phyloP scores from a whole-genome alignment of 352 stramenopile species.

The Poterioochromonas sp. region DNA sequence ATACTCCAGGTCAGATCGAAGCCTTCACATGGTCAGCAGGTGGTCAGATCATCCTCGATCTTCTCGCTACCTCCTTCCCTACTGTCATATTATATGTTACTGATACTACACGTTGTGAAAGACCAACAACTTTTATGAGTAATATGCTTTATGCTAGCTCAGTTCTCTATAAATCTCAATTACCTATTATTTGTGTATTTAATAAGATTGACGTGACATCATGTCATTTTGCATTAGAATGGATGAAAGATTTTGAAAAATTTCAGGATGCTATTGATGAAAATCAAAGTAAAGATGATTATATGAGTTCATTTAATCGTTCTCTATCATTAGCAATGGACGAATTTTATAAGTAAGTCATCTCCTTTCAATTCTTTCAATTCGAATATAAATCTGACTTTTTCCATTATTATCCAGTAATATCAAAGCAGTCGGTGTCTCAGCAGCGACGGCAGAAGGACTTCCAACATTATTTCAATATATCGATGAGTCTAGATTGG shows the following conservation, averaged over 20 bases:
- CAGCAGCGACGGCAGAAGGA: conserved; percentile 83
- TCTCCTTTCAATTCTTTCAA: conserved; percentile 52
- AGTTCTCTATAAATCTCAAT: conserved; percentile 93
- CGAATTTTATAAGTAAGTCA: conserved; percentile 52
- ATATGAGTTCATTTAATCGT: conserved; percentile 78
- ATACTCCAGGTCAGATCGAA: conserved; percentile 98
- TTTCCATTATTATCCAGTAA: conserved; percentile 90
- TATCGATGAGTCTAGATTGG: conserved; percentile 66
- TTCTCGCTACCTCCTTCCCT: conserved; percentile 87
- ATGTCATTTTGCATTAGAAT: conserved; percentile 74
- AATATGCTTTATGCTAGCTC: conserved; percentile 99
- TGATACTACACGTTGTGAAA: conserved; percentile 88
- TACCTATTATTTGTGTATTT: conserved; percentile 93
- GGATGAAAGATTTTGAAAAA: conserved; percentile 97
- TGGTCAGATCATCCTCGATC: conserved; percentile 93
- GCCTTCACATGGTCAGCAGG: conserved; percentile 99
- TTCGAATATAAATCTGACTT: conserved; percentile 59
- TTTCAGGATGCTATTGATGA: conserved; percentile 91
- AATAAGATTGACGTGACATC: conserved; percentile 71
- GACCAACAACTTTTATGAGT: conserved; percentile 97
- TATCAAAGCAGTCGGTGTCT: conserved; percentile 82
- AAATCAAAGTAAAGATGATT: conserved; percentile 59
- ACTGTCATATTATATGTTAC: conserved; percentile 95
- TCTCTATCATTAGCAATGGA: conserved; percentile 73
- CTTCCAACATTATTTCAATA: conserved; percentile 84